A percentile compares a stretch with the other conserved stretches of the same genome.
Evolutionary conservation across 345 rosid species (phyloP).

Genomic region (Salix brachista): DNA sequence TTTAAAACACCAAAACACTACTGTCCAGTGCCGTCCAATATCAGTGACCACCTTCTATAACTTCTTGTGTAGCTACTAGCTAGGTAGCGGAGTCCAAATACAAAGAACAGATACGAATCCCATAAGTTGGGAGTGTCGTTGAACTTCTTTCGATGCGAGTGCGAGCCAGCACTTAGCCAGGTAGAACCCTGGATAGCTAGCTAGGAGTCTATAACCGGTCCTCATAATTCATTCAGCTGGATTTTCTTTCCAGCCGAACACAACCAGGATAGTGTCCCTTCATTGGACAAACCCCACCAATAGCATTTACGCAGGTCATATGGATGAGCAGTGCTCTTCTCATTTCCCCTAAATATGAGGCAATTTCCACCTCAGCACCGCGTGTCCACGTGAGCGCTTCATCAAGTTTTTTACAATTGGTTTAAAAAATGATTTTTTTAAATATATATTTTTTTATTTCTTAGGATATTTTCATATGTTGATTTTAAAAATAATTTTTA

Average conservation of each 20-base stretch:
- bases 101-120: neutral
- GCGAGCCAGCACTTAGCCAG: no score
- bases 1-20: no score
- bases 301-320: neutral
- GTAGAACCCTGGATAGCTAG: neutral
- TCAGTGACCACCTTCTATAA: no score
- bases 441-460: no score
- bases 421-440: no score
- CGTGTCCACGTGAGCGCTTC: neutral
- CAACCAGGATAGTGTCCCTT: neutral
- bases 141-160: neutral
- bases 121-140: neutral
- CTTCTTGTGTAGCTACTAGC: no score
- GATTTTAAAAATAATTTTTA: no score
- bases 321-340: neutral
- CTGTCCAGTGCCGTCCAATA: no score
- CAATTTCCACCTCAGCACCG: neutral
- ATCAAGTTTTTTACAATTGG: no score
- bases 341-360: neutral
- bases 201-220: no score
- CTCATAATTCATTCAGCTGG: neutral
- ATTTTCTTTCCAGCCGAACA: neutral
- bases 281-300: neutral
- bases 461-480: rapidly evolving
- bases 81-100: no score